Base-by-base conservation (phyloP, 192 early-diverging fungal species). In the Jimgerdemannia flammicorona region DNA sequence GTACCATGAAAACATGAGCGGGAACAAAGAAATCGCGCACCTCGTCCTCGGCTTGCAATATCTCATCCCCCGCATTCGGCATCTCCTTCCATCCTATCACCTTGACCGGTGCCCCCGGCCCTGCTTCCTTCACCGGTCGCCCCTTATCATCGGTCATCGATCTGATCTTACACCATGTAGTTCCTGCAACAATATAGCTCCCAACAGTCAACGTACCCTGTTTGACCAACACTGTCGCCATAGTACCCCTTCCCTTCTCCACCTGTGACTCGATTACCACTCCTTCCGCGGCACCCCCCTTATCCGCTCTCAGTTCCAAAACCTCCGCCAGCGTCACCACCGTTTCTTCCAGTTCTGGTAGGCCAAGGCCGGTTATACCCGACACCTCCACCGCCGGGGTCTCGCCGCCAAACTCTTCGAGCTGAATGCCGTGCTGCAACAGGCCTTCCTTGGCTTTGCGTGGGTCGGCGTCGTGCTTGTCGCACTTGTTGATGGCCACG, bases 401-500 rank as follows among this genome's bases (percentile, higher is more conserved):
- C 43, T 99, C 97, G n/a, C 97, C 97, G 29, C 95, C 95, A 70
- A 92, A 84, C 18, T 97, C 96, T 78, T 99, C 97, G 8, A 96
- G 83, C 19, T 94, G 89, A n/a, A 99, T 80, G 40, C 91, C 92
- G 68, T 97, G 82, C 69, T 87, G 79, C 67, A 97, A 78, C 19
- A 99, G 83, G 10, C 87, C 89, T 76, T 96, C 83, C 70, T 89
- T 84, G 18, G 88, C 86, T 20, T 75, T 83, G 44, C 80, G 81
- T 3, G 91, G 82, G 41, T 95, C 87, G 3, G 88, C 91, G 3
- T 91, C 92, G 20, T 91, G 93, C 75, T 96, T 98, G 83, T 99
- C 97, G 79, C 96, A 97, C 81, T 99, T 99, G 89, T 97, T 99
- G 72, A 99, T 92, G 0, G 97, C 97, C 1, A 99, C 96, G 74